A percentile compares a stretch with the other conserved stretches of the same genome.
Conservation (phyloP, 2,329 filamentous ascomycete genomes). For the Pestalotiopsis sp. region DNA sequence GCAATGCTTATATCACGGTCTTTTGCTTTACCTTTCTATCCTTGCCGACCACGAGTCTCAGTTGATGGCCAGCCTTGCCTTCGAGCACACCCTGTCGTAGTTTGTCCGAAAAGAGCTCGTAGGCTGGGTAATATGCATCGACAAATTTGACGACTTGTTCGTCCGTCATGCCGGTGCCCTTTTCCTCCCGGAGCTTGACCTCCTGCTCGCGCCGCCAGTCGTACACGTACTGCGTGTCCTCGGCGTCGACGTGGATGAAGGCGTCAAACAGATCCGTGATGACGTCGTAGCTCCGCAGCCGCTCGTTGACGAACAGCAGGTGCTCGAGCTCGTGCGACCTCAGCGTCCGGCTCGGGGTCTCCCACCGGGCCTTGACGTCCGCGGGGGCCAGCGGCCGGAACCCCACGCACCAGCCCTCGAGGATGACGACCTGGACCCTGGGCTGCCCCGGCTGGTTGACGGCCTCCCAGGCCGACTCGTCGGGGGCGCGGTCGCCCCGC, state of each 20-base stretch:
- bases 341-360: constrained; percentile 52
- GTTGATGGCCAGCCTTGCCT: constrained; percentile 53
- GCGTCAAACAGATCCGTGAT: constrained; percentile 54
- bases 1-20: constrained; percentile 46
- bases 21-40: constrained; percentile 63
- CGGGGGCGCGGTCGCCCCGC: constrained; percentile 72
- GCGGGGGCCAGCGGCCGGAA: constrained; percentile 66
- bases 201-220: constrained; percentile 85
- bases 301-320: constrained; percentile 52
- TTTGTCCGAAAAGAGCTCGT: constrained; percentile 68
- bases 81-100: constrained; percentile 60
- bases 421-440: constrained; percentile 68
- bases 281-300: constrained; percentile 48
- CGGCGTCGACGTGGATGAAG: constrained; percentile 67
- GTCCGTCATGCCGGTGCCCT: constrained; percentile 79
- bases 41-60: constrained; percentile 63
- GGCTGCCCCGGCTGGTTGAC: constrained; percentile 55
- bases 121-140: constrained; percentile 70
- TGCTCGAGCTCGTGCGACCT: constrained; percentile 50
- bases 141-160: constrained; percentile 78
- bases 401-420: constrained; percentile 91
- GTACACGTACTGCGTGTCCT: constrained; percentile 76
- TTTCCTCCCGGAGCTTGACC: constrained; percentile 64
- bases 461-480: constrained; percentile 57
- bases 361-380: constrained; percentile 55